Conservation (phyloP, 768 basidiomycete species). For the Xerocomellus intermedius region DNA sequence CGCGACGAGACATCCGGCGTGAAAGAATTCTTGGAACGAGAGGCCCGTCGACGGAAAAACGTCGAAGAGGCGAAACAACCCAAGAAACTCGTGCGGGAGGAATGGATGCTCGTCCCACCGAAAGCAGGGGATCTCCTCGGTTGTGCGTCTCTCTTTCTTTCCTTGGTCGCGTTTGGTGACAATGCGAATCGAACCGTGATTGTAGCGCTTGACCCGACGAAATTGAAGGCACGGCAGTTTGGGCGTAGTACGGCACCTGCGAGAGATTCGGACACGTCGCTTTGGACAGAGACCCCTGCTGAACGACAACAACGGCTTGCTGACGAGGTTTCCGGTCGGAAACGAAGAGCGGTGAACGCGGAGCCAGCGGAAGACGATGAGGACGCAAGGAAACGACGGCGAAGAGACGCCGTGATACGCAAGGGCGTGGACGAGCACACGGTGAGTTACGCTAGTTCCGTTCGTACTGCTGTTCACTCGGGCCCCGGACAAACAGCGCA, state of each 20-base stretch:
- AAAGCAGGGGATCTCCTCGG: constrained; percentile 74
- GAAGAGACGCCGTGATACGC: constrained; percentile 66
- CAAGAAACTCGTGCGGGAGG: constrained; percentile 79
- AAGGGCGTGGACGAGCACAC: constrained; percentile 78
- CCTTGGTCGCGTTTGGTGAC: neutral
- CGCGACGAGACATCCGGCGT: constrained; percentile 58
- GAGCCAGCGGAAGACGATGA: constrained; percentile 36
- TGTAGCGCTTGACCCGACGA: constrained; percentile 83
- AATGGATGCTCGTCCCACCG: constrained; percentile 98
- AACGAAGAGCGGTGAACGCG: constrained; percentile 64
- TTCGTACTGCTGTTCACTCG: neutral
- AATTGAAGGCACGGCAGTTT: constrained; percentile 78
- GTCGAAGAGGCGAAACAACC: constrained; percentile 80
- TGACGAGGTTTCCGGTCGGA: constrained; percentile 93
- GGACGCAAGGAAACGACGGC: constrained; percentile 52
- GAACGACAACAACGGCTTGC: constrained; percentile 89
- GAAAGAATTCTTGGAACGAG: constrained; percentile 78
- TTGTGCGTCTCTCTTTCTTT: constrained; percentile 51
- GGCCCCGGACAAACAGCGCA: constrained; percentile 33
- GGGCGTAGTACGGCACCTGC: constrained; percentile 50
- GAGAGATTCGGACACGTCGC: constrained; percentile 51
- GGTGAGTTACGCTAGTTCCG: constrained; percentile 38
- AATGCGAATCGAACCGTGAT: neutral
- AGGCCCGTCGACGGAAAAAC: constrained; percentile 71
- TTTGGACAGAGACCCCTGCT: constrained; percentile 98